Conservation (phyloP, 192 early-diverging fungal species). For the Dissophora globulifera region DNA sequence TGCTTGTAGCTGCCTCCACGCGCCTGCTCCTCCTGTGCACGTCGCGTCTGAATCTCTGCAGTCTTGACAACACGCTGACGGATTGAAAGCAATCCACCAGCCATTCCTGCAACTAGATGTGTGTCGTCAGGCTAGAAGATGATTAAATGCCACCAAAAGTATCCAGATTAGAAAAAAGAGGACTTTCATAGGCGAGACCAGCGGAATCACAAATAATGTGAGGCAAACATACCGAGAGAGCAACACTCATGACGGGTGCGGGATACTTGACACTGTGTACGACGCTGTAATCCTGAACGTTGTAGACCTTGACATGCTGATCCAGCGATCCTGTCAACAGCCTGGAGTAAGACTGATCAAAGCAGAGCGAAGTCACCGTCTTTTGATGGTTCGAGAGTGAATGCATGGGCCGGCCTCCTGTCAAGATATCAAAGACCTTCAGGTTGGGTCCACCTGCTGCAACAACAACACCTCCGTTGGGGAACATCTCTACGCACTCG, state of each 20-base stretch:
- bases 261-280: conserved; percentile 90
- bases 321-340: conserved; percentile 93
- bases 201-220: neutral
- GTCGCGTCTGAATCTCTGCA: conserved; percentile 67
- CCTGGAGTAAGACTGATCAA: conserved; percentile 80
- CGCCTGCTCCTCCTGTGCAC: conserved; percentile 55
- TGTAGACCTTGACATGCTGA: conserved; percentile 96
- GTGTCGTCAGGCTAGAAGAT: conserved; percentile 79
- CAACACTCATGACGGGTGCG: conserved; percentile 89
- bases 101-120: conserved; percentile 92
- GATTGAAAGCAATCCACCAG: conserved; percentile 86
- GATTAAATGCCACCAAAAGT: no score
- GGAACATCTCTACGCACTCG: conserved; percentile 86
- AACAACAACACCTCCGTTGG: conserved; percentile 82
- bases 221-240: conserved; percentile 73
- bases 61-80: conserved; percentile 85
- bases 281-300: conserved; percentile 87
- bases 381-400: conserved; percentile 94
- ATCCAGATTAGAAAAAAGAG: no score
- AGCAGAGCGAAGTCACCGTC: conserved; percentile 89
- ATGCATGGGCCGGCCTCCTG: conserved; percentile 80
- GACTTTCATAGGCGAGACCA: no score
- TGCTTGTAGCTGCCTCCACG: conserved; percentile 75
- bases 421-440: conserved; percentile 90
- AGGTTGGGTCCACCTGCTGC: conserved; percentile 82